These are phyloP conservation scores for Artemisia annua DNA, from an alignment of 129 eudicot genomes.

Conservation along the genomic window DNA sequence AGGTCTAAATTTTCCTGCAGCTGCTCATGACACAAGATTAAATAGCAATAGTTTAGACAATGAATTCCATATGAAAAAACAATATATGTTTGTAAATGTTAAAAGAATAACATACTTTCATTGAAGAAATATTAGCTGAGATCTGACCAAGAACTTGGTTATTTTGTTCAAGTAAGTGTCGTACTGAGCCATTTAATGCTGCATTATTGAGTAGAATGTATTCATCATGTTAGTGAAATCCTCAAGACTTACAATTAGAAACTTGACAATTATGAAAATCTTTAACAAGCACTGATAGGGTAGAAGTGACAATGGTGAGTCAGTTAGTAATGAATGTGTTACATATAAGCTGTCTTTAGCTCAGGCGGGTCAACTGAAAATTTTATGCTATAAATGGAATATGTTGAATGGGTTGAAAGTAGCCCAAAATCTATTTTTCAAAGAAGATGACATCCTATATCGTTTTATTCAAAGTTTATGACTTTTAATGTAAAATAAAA, in stretches of 20 bases:
- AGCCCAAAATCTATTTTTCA: not conserved
- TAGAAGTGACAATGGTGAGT: not conserved
- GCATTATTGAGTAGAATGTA: conserved; percentile 21
- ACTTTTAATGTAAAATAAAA: not conserved
- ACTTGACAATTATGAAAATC: too few relatives aligned
- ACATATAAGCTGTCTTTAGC: not conserved
- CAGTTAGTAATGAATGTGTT: not conserved
- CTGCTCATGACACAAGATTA: conserved; percentile 43
- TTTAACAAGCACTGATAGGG: not conserved
- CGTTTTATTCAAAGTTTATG: not conserved
- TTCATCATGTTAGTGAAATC: conserved; percentile 4
- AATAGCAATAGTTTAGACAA: conserved; percentile 6
- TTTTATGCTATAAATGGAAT: too few relatives aligned
- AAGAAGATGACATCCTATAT: not conserved
- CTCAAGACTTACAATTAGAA: not conserved
- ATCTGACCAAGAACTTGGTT: conserved; percentile 63
- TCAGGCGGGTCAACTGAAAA: not conserved
- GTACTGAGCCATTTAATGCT: conserved; percentile 60
- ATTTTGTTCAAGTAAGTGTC: conserved; percentile 71
- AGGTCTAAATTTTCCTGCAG: conserved; percentile 79
- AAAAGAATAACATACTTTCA: conserved; percentile 51
- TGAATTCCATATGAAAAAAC: not conserved
- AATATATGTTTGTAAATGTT: not conserved
- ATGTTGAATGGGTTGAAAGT: not conserved
- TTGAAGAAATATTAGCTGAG: conserved; percentile 62